Percentiles rank a stretch among this genome's conserved stretches.
These are phyloP conservation scores for Calocybe indica DNA, from an alignment of 768 basidiomycete species.

Conservation along the genomic window DNA sequence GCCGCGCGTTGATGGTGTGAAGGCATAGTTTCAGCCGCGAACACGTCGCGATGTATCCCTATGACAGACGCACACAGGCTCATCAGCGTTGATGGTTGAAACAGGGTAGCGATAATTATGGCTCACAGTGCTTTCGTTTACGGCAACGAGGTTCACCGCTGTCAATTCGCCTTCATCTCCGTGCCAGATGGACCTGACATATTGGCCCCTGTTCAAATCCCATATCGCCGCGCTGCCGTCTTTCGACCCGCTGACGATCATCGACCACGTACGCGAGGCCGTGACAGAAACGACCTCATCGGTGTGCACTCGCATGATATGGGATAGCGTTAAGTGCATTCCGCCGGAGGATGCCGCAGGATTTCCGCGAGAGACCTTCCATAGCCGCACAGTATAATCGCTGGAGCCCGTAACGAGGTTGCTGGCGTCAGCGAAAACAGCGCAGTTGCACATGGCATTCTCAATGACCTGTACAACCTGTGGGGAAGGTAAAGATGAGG, in stretches of 20 bases:
- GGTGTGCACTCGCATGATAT: conserved; percentile 79
- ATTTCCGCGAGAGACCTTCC: conserved; percentile 52
- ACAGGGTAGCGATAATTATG: neutral
- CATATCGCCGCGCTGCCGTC: conserved; percentile 86
- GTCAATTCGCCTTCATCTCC: conserved; percentile 30
- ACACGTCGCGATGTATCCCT: conserved; percentile 89
- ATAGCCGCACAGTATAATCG: conserved; percentile 79
- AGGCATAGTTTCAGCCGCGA: conserved; percentile 65
- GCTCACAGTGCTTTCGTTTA: conserved; percentile 85
- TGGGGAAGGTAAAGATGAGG: neutral
- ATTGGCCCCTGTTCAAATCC: conserved; percentile 83
- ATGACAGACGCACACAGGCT: neutral
- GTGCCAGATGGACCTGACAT: conserved; percentile 79
- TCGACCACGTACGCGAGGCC: conserved; percentile 77
- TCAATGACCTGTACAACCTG: conserved; percentile 78
- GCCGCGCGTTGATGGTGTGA: conserved; percentile 83
- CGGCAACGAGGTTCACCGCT: conserved; percentile 61
- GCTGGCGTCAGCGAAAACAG: conserved; percentile 67
- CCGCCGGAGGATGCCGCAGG: conserved; percentile 14
- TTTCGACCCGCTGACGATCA: conserved; percentile 76
- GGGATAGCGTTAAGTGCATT: conserved; percentile 40
- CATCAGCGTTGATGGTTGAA: too few relatives aligned
- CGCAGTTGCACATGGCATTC: conserved; percentile 64
- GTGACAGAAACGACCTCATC: conserved; percentile 61
- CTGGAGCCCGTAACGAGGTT: conserved; percentile 76